phyloP scores from a whole-genome alignment of 176 grass and related monocot genomes.

The bread wheat (Triticum aestivum) region DNA sequence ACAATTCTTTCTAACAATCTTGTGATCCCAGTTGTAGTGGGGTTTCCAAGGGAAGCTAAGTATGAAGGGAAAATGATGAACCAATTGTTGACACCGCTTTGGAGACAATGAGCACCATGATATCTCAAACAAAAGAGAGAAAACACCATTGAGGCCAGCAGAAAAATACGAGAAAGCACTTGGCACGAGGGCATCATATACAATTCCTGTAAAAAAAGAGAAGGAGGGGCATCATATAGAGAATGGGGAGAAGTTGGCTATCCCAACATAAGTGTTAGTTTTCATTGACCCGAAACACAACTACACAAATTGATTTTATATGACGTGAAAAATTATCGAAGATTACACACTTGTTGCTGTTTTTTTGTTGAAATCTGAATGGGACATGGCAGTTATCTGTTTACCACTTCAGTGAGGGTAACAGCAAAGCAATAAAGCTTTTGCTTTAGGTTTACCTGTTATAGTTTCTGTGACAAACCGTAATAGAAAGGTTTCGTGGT shows the following conservation, averaged over 20 bases:
- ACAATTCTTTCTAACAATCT: no score
- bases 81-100: not conserved
- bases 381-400: not conserved
- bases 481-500: slow-evolving; percentile 65
- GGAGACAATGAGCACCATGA: not conserved
- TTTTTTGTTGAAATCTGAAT: not conserved
- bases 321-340: not conserved
- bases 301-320: not conserved
- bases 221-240: no score
- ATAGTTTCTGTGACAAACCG: accelerated
- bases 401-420: not conserved
- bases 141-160: not conserved
- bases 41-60: no score
- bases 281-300: not conserved
- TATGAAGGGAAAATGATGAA: not conserved
- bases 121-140: not conserved
- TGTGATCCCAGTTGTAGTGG: no score
- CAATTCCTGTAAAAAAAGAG: no score
- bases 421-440: not conserved
- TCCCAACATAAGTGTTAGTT: not conserved
- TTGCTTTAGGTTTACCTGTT: no score
- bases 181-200: not conserved
- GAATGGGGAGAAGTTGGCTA: no score
- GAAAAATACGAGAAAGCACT: not conserved
- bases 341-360: not conserved